phyloP scores from a whole-genome alignment of 2,329 filamentous ascomycete species.

The Eurotiales sp. region DNA sequence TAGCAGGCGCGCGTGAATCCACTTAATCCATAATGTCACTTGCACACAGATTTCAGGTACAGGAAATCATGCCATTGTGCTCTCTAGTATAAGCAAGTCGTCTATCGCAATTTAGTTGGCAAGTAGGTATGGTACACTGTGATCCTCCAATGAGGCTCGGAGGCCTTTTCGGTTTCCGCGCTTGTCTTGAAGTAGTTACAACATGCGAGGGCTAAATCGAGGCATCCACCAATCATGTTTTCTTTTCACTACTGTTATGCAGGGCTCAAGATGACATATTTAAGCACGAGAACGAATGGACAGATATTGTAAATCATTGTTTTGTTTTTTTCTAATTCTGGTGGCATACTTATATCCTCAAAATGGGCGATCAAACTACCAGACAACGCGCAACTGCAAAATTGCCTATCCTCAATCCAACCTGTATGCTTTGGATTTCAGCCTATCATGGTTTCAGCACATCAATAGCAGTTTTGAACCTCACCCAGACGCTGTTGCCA shows the following conservation, averaged over 20 bases:
- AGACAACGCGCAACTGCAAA: neutral
- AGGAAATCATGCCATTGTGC: no score
- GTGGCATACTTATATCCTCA: neutral
- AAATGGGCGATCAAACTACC: neutral
- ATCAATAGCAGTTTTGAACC: neutral
- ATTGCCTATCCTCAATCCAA: neutral
- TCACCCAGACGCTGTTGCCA: neutral
- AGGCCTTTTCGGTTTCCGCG: neutral
- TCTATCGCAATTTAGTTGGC: no score
- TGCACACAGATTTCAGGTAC: no score
- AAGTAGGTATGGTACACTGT: no score
- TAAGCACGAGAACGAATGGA: neutral
- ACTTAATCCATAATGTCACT: no score
- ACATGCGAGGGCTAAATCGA: neutral
- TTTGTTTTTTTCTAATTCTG: neutral
- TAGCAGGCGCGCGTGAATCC: no score
- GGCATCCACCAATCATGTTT: neutral
- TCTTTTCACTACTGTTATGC: neutral
- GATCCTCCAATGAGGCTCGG: no score
- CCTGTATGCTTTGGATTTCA: neutral
- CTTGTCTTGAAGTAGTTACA: neutral
- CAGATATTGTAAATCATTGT: neutral
- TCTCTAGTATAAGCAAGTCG: no score
- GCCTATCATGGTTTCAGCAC: neutral
- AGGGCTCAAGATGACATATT: neutral